Conservation (phyloP, 805 yeast species). For the Candida silvicultrix region DNA sequence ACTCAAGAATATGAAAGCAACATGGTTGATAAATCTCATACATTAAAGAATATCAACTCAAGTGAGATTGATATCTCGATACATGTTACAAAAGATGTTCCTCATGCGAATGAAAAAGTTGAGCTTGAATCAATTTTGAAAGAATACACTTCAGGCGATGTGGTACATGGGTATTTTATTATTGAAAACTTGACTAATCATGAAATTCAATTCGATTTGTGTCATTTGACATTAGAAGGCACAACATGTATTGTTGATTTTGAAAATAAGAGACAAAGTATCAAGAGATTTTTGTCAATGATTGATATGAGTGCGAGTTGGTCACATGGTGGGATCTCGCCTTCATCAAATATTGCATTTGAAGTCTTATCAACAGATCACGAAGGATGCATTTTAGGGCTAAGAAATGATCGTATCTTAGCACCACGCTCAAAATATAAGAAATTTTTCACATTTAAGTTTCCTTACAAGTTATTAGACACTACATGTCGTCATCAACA, state of each 20-base stretch:
- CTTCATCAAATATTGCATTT: slow-evolving; percentile 44
- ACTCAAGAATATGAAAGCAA: slow-evolving; percentile 31
- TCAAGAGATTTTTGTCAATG: slow-evolving; percentile 51
- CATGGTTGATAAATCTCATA: slow-evolving; percentile 45
- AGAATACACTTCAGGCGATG: slow-evolving; percentile 63
- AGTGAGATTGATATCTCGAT: slow-evolving; percentile 42
- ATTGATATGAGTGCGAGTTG: slow-evolving; percentile 51
- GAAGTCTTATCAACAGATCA: slow-evolving; percentile 37
- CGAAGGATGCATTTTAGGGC: slow-evolving; percentile 43
- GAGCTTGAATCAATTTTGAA: slow-evolving; percentile 30
- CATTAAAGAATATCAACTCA: slow-evolving; percentile 28
- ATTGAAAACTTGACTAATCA: slow-evolving; percentile 40
- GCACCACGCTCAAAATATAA: slow-evolving; percentile 45
- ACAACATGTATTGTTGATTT: slow-evolving; percentile 26
- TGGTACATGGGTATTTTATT: slow-evolving; percentile 51
- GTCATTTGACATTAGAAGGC: slow-evolving; percentile 46
- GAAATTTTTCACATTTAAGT: slow-evolving; percentile 52
- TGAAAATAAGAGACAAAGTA: slow-evolving; percentile 27
- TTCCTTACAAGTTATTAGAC: slow-evolving; percentile 49
- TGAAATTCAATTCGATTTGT: slow-evolving; percentile 55
- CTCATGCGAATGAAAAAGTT: slow-evolving; percentile 31
- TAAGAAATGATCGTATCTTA: slow-evolving; percentile 42
- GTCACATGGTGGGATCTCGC: slow-evolving; percentile 46
- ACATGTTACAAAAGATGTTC: slow-evolving; percentile 44
- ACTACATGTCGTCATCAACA: slow-evolving; percentile 43